These are phyloP conservation scores for Penicillium sp. DNA, from an alignment of 2,329 filamentous ascomycete species.

Conservation along the genomic window DNA sequence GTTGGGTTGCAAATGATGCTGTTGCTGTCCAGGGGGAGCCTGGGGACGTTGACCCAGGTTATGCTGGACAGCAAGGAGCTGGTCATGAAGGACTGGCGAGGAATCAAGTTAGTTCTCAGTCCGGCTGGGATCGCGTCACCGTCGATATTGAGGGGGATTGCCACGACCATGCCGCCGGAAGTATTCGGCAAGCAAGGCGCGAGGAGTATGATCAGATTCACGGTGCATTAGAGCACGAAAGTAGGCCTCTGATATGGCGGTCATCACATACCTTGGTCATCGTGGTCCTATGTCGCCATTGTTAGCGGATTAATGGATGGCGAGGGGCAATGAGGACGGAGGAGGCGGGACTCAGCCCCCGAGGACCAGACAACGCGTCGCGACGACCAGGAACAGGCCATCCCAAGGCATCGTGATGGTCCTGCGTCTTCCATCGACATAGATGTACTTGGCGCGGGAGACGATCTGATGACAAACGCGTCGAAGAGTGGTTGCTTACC, in stretches of 20 bases:
- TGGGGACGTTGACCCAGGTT: conserved; percentile 45
- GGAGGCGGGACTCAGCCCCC: conserved; percentile 7
- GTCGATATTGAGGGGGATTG: neutral
- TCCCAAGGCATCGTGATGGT: neutral
- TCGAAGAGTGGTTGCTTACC: conserved; percentile 53
- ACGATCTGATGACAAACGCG: conserved; percentile 44
- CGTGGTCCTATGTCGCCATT: conserved; percentile 42
- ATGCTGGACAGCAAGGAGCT: conserved; percentile 59
- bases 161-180: neutral
- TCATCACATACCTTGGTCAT: conserved; percentile 48
- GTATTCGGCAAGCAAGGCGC: neutral
- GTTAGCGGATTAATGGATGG: conserved; percentile 16
- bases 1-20: conserved; percentile 44
- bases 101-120: conserved; percentile 11
- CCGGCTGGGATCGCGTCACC: neutral
- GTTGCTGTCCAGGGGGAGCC: conserved; percentile 47
- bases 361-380: conserved; percentile 21
- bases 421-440: conserved; percentile 6
- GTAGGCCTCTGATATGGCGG: neutral
- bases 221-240: neutral
- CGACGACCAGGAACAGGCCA: neutral
- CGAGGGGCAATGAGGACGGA: conserved; percentile 4
- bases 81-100: conserved; percentile 62
- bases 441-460: conserved; percentile 23
- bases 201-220: neutral